Conservation (phyloP, 148 eudicot species). For the Rhododendron kiyosumense region DNA sequence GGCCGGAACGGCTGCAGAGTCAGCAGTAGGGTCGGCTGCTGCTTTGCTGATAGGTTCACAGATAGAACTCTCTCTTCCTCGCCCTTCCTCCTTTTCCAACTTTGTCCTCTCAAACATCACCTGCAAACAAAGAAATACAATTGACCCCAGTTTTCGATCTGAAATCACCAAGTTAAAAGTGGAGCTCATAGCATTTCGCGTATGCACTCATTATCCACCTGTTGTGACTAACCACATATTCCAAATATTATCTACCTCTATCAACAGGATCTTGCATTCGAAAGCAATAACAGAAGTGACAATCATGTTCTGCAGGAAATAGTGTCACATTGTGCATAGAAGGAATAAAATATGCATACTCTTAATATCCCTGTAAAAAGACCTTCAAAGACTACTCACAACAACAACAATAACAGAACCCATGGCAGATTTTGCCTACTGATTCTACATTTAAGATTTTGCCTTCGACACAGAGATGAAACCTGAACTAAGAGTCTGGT, state of each 20-base stretch:
- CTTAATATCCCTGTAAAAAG: not conserved
- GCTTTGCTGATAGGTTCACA: not conserved
- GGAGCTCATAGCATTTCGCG: not conserved
- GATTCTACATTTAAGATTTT: not conserved
- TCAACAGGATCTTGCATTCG: not conserved
- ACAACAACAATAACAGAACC: too few relatives aligned
- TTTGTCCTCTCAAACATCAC: conserved; percentile 70
- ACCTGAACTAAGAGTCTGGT: not conserved
- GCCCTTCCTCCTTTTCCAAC: conserved; percentile 77
- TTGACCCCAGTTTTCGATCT: not conserved
- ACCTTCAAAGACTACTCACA: not conserved
- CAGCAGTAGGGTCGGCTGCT: too few relatives aligned
- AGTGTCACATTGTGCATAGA: not conserved
- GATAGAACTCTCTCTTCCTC: not conserved
- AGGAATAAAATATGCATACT: not conserved
- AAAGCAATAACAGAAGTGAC: not conserved
- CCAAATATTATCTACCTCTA: not conserved
- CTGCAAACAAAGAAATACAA: conserved; percentile 21
- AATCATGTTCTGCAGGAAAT: not conserved
- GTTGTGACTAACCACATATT: not conserved
- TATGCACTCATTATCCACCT: not conserved
- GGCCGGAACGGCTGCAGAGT: not conserved
- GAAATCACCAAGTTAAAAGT: not conserved
- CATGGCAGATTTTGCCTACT: too few relatives aligned
- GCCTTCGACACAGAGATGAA: not conserved